Conservation (phyloP, 441 rosid genomes). For the Metrosideros polymorpha region DNA sequence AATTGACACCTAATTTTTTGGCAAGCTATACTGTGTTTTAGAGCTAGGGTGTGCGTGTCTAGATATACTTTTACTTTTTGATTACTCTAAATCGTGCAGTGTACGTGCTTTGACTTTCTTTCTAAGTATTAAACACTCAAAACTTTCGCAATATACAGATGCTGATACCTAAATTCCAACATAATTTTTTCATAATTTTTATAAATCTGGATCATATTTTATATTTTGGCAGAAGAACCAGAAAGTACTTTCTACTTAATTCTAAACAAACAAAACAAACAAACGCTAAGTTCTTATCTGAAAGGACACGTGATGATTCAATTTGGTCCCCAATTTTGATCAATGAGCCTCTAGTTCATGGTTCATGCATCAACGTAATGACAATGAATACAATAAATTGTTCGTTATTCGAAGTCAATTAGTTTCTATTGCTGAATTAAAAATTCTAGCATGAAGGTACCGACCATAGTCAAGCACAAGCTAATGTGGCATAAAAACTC, state of each 20-base stretch:
- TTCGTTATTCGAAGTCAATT: neutral
- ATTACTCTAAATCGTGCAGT: neutral
- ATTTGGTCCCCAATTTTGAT: neutral
- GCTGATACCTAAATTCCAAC: neutral
- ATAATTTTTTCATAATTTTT: neutral
- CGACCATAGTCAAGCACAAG: neutral
- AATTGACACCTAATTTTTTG: neutral
- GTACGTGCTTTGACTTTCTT: neutral
- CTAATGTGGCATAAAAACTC: neutral
- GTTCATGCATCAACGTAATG: neutral
- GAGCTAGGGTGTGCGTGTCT: neutral
- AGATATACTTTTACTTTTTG: neutral
- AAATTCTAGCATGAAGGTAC: neutral
- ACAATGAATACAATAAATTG: neutral
- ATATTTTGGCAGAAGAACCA: neutral
- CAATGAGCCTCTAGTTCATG: neutral
- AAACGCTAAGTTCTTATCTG: neutral
- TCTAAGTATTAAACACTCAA: neutral
- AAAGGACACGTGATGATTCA: neutral
- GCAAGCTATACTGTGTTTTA: neutral
- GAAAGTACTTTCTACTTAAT: neutral
- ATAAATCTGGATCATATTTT: neutral
- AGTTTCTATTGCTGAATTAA: neutral
- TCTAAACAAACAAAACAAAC: neutral
- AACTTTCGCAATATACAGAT: neutral